Conservation (phyloP, 305 asterid species). For the Galium porrigens region DNA sequence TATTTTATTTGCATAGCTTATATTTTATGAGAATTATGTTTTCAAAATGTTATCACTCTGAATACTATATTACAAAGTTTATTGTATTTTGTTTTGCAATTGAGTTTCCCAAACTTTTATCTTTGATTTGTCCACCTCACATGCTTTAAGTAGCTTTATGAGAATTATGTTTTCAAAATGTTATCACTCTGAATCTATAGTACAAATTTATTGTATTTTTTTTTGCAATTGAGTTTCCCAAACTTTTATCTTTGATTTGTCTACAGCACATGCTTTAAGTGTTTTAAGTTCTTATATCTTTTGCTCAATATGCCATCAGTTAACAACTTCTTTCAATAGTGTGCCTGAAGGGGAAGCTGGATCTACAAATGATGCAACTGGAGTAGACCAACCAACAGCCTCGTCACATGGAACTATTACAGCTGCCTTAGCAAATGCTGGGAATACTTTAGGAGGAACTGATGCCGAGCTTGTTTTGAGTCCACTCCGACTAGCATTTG, state of each 20-base stretch:
- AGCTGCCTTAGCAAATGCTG: conserved; percentile 61
- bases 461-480: conserved; percentile 81
- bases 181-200: neutral
- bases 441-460: conserved; percentile 65
- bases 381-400: conserved; percentile 28
- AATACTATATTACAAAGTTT: neutral
- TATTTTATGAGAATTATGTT: neutral
- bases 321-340: conserved; percentile 27
- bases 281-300: conserved; percentile 13
- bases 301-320: conserved; percentile 4
- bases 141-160: conserved; percentile 8
- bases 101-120: neutral
- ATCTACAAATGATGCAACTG: conserved; percentile 34
- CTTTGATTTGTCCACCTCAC: conserved; percentile 8
- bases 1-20: neutral
- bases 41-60: neutral
- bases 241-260: conserved; percentile 8
- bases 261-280: conserved; percentile 9
- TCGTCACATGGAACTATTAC: conserved; percentile 41
- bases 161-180: neutral
- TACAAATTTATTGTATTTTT: neutral
- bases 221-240: conserved; percentile 1
- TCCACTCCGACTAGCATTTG: conserved; percentile 84
- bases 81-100: neutral
- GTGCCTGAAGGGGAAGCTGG: conserved; percentile 46